phyloP scores from a whole-genome alignment of 2,329 filamentous ascomycete genomes.

The Metarhizium anisopliae region DNA sequence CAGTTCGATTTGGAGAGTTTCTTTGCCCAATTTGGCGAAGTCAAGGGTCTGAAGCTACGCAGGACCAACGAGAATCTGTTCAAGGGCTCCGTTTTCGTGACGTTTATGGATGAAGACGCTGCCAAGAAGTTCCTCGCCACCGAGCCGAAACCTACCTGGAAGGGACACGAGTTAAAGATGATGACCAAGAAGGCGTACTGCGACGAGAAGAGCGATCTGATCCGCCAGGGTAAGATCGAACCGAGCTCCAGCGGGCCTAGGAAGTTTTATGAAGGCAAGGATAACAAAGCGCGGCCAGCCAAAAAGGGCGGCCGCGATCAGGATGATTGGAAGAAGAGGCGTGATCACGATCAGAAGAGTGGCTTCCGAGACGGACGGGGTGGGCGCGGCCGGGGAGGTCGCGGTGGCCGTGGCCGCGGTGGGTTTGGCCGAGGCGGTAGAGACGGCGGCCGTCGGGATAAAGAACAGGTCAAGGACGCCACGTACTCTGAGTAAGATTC shows the following conservation, averaged over 20 bases:
- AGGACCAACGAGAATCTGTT: slow-evolving; percentile 64
- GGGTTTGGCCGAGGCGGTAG: slow-evolving; percentile 28
- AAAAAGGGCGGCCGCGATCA: slow-evolving; percentile 31
- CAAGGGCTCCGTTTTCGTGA: slow-evolving; percentile 95
- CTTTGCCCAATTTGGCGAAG: slow-evolving; percentile 71
- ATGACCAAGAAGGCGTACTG: slow-evolving; percentile 87
- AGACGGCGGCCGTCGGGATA: slow-evolving; percentile 22
- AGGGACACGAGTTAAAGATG: slow-evolving; percentile 69
- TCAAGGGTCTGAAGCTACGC: slow-evolving; percentile 79
- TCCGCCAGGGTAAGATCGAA: slow-evolving; percentile 60
- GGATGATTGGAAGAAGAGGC: slow-evolving; percentile 56
- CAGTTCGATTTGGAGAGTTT: slow-evolving; percentile 94
- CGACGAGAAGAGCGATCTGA: slow-evolving; percentile 64
- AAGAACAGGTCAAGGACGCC: slow-evolving; percentile 16
- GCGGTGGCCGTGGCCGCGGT: slow-evolving; percentile 32
- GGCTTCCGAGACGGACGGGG: slow-evolving; percentile 45
- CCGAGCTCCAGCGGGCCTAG: slow-evolving; percentile 37
- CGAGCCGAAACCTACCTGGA: slow-evolving; percentile 76
- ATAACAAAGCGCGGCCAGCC: slow-evolving; percentile 18
- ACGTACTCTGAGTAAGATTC: slow-evolving; percentile 24
- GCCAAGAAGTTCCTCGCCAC: slow-evolving; percentile 72
- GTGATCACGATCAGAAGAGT: slow-evolving; percentile 51
- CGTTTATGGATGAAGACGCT: slow-evolving; percentile 73
- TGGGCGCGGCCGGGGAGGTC: slow-evolving; percentile 30
- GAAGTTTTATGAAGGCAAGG: slow-evolving; percentile 42